Evolutionary conservation across 2,329 filamentous ascomycete genomes (phyloP).

Genomic region (Penicillium sp.): DNA sequence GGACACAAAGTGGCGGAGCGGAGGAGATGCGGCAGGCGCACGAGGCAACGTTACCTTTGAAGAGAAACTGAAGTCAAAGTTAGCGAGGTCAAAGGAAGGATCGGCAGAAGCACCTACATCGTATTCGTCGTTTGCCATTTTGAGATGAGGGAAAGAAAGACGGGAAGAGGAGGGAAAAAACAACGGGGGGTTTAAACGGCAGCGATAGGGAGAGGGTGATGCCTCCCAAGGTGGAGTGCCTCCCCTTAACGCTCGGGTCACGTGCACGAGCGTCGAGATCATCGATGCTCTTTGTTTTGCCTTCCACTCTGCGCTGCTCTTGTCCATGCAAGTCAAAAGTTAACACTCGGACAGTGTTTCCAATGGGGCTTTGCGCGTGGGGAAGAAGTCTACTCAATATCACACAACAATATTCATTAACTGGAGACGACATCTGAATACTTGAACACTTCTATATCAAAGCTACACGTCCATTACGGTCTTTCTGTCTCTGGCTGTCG

Average conservation of each 20-base stretch:
- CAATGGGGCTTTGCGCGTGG: no score
- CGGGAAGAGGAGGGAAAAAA: constrained; percentile 22
- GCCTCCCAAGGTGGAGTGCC: constrained; percentile 23
- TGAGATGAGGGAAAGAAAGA: constrained; percentile 22
- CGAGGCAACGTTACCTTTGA: constrained; percentile 75
- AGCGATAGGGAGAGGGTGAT: constrained; percentile 28
- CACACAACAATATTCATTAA: no score
- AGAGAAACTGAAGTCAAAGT: constrained; percentile 75
- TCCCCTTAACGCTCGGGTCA: constrained; percentile 28
- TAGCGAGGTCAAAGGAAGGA: constrained; percentile 27
- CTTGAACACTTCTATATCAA: background rate
- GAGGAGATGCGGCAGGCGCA: constrained; percentile 27
- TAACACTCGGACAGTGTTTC: no score
- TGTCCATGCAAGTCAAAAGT: no score
- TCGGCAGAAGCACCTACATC: constrained; percentile 70
- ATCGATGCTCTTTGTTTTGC: background rate
- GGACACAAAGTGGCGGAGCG: constrained; percentile 14
- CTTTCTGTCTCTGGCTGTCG: no score
- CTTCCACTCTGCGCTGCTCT: no score
- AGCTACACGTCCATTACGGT: background rate
- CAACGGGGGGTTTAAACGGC: constrained; percentile 16
- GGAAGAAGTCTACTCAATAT: no score
- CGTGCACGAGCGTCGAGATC: constrained; percentile 13
- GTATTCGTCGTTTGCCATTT: constrained; percentile 99
- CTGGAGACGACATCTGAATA: no score